Evolutionary conservation across 805 yeast species (phyloP).

Genomic region (Phaffomyces antillensis): DNA sequence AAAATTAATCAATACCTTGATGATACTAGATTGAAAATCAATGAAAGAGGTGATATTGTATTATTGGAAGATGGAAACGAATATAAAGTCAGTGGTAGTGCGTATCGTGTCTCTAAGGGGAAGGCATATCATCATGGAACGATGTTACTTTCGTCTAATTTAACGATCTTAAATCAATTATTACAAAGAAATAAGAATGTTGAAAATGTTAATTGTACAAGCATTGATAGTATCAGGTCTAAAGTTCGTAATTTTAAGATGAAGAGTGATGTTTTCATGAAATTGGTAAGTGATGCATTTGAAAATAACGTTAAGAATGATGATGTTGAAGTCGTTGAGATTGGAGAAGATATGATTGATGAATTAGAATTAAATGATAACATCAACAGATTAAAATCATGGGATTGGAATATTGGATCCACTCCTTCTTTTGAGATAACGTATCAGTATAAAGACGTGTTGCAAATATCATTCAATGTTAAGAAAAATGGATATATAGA

Average conservation of each 20-base stretch:
- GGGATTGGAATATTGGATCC: constrained; percentile 72
- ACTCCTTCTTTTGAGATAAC: constrained; percentile 68
- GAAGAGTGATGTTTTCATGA: constrained; percentile 37
- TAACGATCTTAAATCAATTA: constrained; percentile 52
- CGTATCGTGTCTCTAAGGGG: constrained; percentile 77
- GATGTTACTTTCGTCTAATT: constrained; percentile 66
- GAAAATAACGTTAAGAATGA: constrained; percentile 21
- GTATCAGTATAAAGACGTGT: neutral
- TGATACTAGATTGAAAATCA: constrained; percentile 30
- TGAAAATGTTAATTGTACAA: constrained; percentile 28
- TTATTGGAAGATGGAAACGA: constrained; percentile 24
- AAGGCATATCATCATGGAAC: constrained; percentile 94
- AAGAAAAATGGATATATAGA: constrained; percentile 39
- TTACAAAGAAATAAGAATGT: constrained; percentile 33
- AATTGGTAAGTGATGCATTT: constrained; percentile 24
- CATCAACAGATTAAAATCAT: constrained; percentile 40
- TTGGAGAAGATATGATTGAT: constrained; percentile 13
- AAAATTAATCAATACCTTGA: constrained; percentile 20
- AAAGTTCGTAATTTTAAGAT: constrained; percentile 64
- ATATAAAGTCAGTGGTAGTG: constrained; percentile 83
- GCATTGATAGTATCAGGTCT: constrained; percentile 74
- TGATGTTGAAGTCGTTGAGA: constrained; percentile 20
- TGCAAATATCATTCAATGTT: constrained; percentile 33
- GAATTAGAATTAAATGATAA: constrained; percentile 28
- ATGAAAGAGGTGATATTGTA: constrained; percentile 76